Percentiles rank a stretch among this genome's conserved stretches.
Conservation (phyloP, 2,329 filamentous ascomycete genomes). For the Claviceps maximensis region DNA sequence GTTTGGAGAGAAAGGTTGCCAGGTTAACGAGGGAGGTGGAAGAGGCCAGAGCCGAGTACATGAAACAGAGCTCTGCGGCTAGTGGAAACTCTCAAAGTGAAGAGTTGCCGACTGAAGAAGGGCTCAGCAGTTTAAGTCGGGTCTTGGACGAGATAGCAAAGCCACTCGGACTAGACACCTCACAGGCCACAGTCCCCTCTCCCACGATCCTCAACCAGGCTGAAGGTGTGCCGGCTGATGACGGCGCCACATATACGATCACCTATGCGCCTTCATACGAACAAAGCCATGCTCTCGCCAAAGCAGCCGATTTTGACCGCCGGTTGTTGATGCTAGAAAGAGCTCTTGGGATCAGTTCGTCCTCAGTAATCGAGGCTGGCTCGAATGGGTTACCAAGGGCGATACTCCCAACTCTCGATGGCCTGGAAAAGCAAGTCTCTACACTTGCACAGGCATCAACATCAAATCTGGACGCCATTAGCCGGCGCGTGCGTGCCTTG, state of each 20-base stretch:
- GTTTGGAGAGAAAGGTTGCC: conserved; percentile 64
- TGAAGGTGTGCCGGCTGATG: conserved; percentile 10
- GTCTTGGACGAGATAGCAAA: conserved; percentile 53
- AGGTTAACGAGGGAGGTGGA: conserved; percentile 72
- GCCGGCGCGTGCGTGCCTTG: conserved; percentile 54
- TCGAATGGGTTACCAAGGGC: conserved; percentile 47
- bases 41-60: conserved; percentile 52
- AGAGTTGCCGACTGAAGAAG: conserved; percentile 11
- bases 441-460: conserved; percentile 61
- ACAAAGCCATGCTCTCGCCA: conserved; percentile 58
- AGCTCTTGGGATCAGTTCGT: conserved; percentile 63
- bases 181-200: conserved; percentile 1
- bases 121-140: conserved; percentile 54
- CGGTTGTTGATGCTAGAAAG: conserved; percentile 69
- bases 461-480: conserved; percentile 59
- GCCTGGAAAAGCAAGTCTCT: conserved; percentile 66
- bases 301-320: conserved; percentile 77
- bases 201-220: conserved; percentile 9
- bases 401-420: conserved; percentile 69
- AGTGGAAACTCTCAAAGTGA: conserved; percentile 37
- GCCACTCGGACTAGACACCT: conserved; percentile 11
- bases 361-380: conserved; percentile 49
- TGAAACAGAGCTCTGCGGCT: conserved; percentile 36
- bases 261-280: conserved; percentile 53
- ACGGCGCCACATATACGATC: conserved; percentile 45